Percentiles rank a stretch among this genome's conserved stretches.
phyloP scores from a whole-genome alignment of 306 rosid genomes.

The Acacia confusa region DNA sequence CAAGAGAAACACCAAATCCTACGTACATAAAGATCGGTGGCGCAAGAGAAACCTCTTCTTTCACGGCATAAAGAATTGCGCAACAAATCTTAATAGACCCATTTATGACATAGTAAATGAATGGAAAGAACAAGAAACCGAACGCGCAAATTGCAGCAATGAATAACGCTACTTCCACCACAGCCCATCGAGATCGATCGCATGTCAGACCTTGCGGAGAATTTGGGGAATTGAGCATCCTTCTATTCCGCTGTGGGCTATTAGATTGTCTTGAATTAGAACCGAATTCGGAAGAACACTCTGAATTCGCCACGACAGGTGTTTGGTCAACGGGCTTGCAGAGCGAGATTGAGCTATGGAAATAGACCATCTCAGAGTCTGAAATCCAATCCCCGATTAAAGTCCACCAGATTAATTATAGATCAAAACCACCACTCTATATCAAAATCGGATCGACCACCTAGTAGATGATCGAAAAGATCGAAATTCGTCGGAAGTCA shows the following conservation, averaged over 20 bases:
- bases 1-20: conserved; percentile 55
- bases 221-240: conserved; percentile 43
- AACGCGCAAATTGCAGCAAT: conserved; percentile 68
- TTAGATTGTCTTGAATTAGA: conserved; percentile 52
- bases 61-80: conserved; percentile 43
- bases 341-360: conserved; percentile 87
- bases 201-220: conserved; percentile 61
- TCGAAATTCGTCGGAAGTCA: conserved; percentile 46
- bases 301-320: conserved; percentile 58
- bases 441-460: conserved; percentile 51
- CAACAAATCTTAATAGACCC: conserved; percentile 39
- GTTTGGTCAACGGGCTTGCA: conserved; percentile 86
- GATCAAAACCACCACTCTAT: conserved; percentile 40
- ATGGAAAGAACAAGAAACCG: conserved; percentile 72
- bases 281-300: conserved; percentile 47
- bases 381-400: conserved; percentile 22
- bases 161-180: conserved; percentile 66
- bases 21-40: conserved; percentile 73
- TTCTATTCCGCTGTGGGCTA: conserved; percentile 43
- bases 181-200: conserved; percentile 76
- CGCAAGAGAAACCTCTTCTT: conserved; percentile 67
- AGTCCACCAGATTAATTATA: conserved; percentile 33
- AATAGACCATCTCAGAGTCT: conserved; percentile 81
- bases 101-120: conserved; percentile 41
- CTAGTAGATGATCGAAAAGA: conserved; percentile 27